Percentiles rank a stretch among this genome's conserved stretches.
Conservation (phyloP, 2,329 filamentous ascomycete genomes). For the Pestalotiopsis sp. region DNA sequence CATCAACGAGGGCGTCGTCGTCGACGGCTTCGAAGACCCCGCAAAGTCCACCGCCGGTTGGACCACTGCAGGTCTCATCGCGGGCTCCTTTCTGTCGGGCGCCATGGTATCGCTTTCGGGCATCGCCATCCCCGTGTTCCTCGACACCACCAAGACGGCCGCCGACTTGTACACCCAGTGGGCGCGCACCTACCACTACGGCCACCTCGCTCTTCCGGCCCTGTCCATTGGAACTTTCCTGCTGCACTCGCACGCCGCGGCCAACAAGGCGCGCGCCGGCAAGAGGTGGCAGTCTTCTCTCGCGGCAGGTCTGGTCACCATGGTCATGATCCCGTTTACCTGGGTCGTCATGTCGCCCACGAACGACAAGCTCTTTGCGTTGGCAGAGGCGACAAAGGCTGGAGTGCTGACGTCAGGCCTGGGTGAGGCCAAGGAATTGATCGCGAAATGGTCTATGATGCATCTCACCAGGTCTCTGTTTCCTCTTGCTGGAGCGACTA, state of each 20-base stretch:
- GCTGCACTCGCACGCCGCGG: slow-evolving; percentile 1
- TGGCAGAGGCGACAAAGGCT: slow-evolving; percentile 16
- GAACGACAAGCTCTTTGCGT: slow-evolving; percentile 31
- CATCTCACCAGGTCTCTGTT: slow-evolving; percentile 26
- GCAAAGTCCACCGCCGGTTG: not conserved
- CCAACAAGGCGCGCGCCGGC: slow-evolving; percentile 22
- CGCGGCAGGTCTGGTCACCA: slow-evolving; percentile 27
- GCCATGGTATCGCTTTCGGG: slow-evolving; percentile 23
- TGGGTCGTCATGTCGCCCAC: slow-evolving; percentile 36
- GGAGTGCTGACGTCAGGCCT: slow-evolving; percentile 8
- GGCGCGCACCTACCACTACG: slow-evolving; percentile 36
- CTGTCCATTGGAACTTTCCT: slow-evolving; percentile 21
- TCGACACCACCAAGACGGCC: slow-evolving; percentile 28
- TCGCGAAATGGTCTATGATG: slow-evolving; percentile 29
- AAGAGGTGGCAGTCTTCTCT: slow-evolving; percentile 18
- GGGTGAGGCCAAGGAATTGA: slow-evolving; percentile 18
- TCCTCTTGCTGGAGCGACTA: slow-evolving; percentile 21
- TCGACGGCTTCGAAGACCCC: not conserved
- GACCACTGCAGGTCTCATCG: not conserved
- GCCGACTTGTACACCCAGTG: slow-evolving; percentile 32
- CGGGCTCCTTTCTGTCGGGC: slow-evolving; percentile 14
- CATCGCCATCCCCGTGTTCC: slow-evolving; percentile 32
- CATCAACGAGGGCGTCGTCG: not conserved
- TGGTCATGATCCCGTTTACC: slow-evolving; percentile 39
- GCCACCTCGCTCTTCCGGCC: slow-evolving; percentile 31